Conservation (phyloP, 75 land plant genomes). For the Larix kaempferi region DNA sequence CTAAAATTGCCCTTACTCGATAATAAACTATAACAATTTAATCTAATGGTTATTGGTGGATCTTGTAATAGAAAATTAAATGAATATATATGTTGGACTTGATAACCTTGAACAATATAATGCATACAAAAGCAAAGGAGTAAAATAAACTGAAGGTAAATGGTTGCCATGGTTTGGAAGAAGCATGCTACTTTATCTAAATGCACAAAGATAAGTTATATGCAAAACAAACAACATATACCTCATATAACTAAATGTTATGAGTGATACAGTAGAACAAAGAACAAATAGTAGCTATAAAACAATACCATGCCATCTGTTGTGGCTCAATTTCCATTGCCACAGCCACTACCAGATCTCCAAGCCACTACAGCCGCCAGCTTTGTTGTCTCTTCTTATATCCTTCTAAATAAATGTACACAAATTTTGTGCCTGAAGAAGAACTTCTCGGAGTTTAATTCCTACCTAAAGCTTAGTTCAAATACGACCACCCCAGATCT, state of each 20-base stretch:
- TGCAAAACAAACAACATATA: neutral
- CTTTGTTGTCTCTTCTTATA: slow-evolving; percentile 7
- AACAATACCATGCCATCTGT: slow-evolving; percentile 38
- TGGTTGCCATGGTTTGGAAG: neutral
- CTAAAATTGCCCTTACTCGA: too few relatives aligned
- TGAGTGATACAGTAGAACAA: neutral
- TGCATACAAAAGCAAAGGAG: neutral
- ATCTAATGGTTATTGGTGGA: neutral
- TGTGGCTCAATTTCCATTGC: slow-evolving; percentile 42
- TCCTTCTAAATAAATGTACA: neutral
- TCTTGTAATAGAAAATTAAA: neutral
- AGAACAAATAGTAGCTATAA: neutral
- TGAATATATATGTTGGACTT: neutral
- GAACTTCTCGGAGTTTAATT: too few relatives aligned
- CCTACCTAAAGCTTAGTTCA: too few relatives aligned
- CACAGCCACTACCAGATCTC: slow-evolving; percentile 33
- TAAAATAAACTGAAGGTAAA: neutral
- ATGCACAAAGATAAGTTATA: neutral
- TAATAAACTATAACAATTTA: too few relatives aligned
- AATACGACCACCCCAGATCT: too few relatives aligned
- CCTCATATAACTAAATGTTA: neutral
- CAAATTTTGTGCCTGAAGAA: too few relatives aligned
- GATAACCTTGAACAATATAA: neutral
- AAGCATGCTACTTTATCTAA: neutral
- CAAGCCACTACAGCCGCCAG: slow-evolving; percentile 47